Evolutionary conservation across 306 rosid genomes (phyloP).

Genomic region (Vigna radiata): DNA sequence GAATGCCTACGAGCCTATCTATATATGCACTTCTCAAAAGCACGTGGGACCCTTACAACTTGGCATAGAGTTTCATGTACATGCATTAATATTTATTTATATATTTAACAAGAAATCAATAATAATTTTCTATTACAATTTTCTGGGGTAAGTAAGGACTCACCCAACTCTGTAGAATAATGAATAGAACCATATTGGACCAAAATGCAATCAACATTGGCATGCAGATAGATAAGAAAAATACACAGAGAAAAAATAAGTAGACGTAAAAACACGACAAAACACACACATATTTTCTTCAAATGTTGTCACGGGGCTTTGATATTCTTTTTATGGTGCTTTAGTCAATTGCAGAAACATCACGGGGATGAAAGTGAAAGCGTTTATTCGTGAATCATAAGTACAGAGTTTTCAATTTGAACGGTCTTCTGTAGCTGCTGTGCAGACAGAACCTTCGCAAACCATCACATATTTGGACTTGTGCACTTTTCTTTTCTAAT

Average conservation of each 20-base stretch:
- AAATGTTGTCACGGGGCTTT: conserved; percentile 52
- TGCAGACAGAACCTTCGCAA: conserved; percentile 11
- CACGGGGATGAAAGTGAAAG: conserved; percentile 47
- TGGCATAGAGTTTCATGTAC: conserved; percentile 37
- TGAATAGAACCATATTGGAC: background rate
- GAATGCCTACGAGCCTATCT: conserved; percentile 5
- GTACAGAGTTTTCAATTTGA: background rate
- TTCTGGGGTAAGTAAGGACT: conserved; percentile 3
- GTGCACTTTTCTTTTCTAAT: background rate
- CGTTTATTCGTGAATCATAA: conserved; percentile 7
- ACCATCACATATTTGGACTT: background rate
- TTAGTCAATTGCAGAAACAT: conserved; percentile 40
- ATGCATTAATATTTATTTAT: conserved; percentile 30
- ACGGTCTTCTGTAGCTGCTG: conserved; percentile 27
- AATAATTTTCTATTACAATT: conserved; percentile 3
- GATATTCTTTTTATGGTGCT: conserved; percentile 28
- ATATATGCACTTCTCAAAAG: conserved; percentile 31
- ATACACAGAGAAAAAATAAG: background rate
- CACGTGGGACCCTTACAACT: conserved; percentile 32
- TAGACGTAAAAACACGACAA: conserved; percentile 45
- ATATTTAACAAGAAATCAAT: background rate
- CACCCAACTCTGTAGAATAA: conserved; percentile 2
- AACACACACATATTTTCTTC: conserved; percentile 36
- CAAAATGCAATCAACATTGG: background rate
- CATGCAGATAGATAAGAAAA: background rate